Evolutionary conservation across 2,329 filamentous ascomycete genomes (phyloP), one percentile per base, ranked within the genome.

Genomic region (Calycina herbarum): DNA sequence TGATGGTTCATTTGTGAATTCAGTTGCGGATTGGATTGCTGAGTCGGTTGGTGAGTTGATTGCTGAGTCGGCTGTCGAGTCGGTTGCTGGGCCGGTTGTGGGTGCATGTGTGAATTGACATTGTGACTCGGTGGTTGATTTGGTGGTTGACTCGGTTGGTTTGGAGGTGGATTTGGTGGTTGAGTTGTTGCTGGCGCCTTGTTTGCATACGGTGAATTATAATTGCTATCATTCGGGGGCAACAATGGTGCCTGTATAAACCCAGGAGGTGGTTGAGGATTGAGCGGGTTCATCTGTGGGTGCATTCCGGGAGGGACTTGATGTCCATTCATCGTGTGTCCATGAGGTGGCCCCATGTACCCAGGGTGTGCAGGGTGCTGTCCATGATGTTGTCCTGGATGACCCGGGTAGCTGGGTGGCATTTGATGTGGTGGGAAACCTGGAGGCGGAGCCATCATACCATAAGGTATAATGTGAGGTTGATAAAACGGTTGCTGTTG

Each of bases 191-290:
- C 71, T 54, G 48, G 48, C 24, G 48, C 48, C 48, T 54, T 54
- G 24, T 54, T 54, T 42, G 71, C 75, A 68, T 77, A 77, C 8
- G 76, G 76, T 58, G 76, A 77, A 58, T 74, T 76, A 62, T 77
- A 77, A 29, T 70, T 70, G 24, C 63, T 48, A 65, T 64, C 59
- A 54, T 54, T 66, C 1, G 67, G 59, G 33, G 65, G 66, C 60
- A 73, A 62, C 59, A 71, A 69, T 67, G 70, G 68, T 62, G 71
- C 67, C 61, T 67, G 61, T 57, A 62, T 42, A 57, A 67, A 69
- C 17, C 63, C 66, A 29, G 58, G 62, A 51, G 67, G 64, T 24
- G 66, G 54, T 35, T 69, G 68, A 7, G 61, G 62, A 67, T 66
- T 63, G 24, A 69, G 69, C 5, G n/a, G 20, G 57, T 20, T 31